Evolutionary conservation across 1,139 yeast genomes (phyloP).

Genomic region (Debaryomycetaceae sp.): DNA sequence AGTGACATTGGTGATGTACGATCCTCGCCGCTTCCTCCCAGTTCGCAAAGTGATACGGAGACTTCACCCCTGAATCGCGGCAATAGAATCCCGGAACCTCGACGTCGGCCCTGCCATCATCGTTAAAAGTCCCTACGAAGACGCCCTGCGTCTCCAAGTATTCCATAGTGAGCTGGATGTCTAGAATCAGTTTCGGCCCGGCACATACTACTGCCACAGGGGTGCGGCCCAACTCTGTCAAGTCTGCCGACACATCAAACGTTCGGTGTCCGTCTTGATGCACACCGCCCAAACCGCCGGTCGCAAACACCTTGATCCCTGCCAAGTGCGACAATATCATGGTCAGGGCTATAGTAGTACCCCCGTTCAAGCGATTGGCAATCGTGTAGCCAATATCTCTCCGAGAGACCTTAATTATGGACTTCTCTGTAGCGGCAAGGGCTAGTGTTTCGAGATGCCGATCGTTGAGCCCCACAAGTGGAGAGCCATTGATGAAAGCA

Average conservation of each 20-base stretch:
- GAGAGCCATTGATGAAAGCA: conserved; percentile 63
- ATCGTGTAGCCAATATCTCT: conserved; percentile 72
- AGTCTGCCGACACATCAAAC: conserved; percentile 80
- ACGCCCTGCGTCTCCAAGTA: conserved; percentile 83
- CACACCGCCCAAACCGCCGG: conserved; percentile 93
- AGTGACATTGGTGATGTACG: conserved; percentile 39
- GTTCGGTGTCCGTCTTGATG: conserved; percentile 68
- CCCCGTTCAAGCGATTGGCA: conserved; percentile 58
- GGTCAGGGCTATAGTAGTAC: conserved; percentile 85
- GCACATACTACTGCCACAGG: conserved; percentile 85
- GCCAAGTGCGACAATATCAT: conserved; percentile 71
- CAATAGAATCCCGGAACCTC: conserved; percentile 79
- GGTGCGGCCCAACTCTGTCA: conserved; percentile 73
- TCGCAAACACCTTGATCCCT: conserved; percentile 78
- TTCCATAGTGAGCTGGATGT: conserved; percentile 73
- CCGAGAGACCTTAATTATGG: conserved; percentile 58
- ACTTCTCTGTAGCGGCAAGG: conserved; percentile 14
- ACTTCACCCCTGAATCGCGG: conserved; percentile 59
- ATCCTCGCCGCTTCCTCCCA: conserved; percentile 53
- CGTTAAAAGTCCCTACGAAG: conserved; percentile 42
- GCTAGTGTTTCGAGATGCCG: conserved; percentile 44
- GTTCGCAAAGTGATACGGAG: conserved; percentile 53
- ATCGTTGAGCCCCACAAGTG: conserved; percentile 52
- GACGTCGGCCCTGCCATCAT: conserved; percentile 14
- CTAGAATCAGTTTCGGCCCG: conserved; percentile 83